phyloP scores from a whole-genome alignment of 1,284 basidiomycete genomes.

The Agroathelia rolfsii region DNA sequence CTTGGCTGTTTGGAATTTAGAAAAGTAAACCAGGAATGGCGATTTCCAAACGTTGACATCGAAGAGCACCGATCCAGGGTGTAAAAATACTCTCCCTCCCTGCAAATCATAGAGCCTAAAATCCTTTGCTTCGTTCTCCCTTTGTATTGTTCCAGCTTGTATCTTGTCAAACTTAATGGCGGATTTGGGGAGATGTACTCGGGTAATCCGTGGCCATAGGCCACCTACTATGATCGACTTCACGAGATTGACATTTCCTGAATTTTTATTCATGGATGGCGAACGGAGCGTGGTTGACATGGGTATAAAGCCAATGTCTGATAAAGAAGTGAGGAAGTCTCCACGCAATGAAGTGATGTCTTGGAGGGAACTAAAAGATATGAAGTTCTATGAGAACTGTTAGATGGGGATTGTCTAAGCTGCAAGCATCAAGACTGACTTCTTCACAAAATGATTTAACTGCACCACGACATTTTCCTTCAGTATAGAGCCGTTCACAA shows the following conservation, averaged over 20 bases:
- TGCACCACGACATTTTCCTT: conserved; percentile 36
- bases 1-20: conserved; percentile 78
- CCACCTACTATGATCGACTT: conserved; percentile 79
- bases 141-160: conserved; percentile 69
- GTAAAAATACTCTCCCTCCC: conserved; percentile 63
- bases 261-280: conserved; percentile 48
- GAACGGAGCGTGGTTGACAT: conserved; percentile 32
- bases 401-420: conserved; percentile 3
- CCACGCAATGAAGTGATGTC: conserved; percentile 74
- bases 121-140: conserved; percentile 75
- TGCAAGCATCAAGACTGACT: conserved; percentile 27
- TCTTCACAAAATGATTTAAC: conserved; percentile 69
- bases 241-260: conserved; percentile 58
- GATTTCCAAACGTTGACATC: conserved; percentile 62
- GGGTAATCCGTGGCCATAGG: conserved; percentile 71
- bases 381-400: conserved; percentile 58
- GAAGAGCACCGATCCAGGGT: conserved; percentile 83
- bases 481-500: conserved; percentile 42
- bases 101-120: conserved; percentile 68
- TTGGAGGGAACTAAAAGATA: conserved; percentile 66
- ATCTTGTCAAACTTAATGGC: conserved; percentile 78
- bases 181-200: conserved; percentile 63
- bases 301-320: conserved; percentile 65
- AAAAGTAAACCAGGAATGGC: conserved; percentile 77
- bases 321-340: conserved; percentile 70